Evolutionary conservation across 306 rosid genomes (phyloP).

Genomic region (Begonia peltatifolia): DNA sequence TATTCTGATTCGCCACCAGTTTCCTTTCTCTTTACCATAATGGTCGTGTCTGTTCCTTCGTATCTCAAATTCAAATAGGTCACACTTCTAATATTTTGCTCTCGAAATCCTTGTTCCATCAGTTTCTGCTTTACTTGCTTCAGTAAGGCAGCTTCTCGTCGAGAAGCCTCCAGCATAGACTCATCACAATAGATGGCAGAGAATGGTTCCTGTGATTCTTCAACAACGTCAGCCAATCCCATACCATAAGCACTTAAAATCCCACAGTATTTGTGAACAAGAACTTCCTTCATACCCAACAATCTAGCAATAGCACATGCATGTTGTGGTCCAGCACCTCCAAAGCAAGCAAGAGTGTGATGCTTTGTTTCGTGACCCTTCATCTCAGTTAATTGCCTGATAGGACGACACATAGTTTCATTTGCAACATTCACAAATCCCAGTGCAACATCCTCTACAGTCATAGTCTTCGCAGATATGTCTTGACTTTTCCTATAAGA

Average conservation of each 20-base stretch:
- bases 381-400: slow-evolving; percentile 92
- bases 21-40: slow-evolving; percentile 58
- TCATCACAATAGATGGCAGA: slow-evolving; percentile 52
- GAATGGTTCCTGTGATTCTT: slow-evolving; percentile 88
- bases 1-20: slow-evolving; percentile 21
- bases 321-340: slow-evolving; percentile 98
- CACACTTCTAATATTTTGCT: slow-evolving; percentile 47
- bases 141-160: slow-evolving; percentile 44
- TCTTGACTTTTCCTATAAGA: slow-evolving; percentile 47
- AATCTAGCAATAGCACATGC: slow-evolving; percentile 95
- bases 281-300: slow-evolving; percentile 83
- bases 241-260: slow-evolving; percentile 92
- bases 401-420: slow-evolving; percentile 96
- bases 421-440: slow-evolving; percentile 93
- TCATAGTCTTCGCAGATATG: slow-evolving; percentile 58
- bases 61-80: slow-evolving; percentile 81
- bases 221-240: slow-evolving; percentile 98
- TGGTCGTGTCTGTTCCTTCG: slow-evolving; percentile 90
- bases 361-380: slow-evolving; percentile 89
- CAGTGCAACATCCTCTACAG: slow-evolving; percentile 66
- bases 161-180: slow-evolving; percentile 43
- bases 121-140: slow-evolving; percentile 58
- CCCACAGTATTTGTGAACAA: slow-evolving; percentile 83
- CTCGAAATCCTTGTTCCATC: slow-evolving; percentile 61
- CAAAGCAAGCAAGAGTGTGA: slow-evolving; percentile 97